A percentile compares a stretch with the other conserved stretches of the same genome.
These are phyloP conservation scores for Penicillium riverlandense DNA, from an alignment of 495 filamentous ascomycete species.

Conservation along the genomic window DNA sequence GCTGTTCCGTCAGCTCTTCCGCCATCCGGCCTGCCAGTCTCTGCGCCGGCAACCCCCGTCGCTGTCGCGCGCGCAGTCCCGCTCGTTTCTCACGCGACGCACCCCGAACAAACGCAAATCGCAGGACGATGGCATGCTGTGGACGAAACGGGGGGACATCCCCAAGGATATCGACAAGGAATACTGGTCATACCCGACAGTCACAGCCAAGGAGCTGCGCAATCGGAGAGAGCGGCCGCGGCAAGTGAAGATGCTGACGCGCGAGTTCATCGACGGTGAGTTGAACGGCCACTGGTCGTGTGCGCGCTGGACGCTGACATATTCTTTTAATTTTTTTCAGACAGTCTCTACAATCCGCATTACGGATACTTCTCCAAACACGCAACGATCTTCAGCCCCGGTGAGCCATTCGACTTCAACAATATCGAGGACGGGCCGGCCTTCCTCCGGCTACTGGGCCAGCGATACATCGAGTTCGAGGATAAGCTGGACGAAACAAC, in stretches of 20 bases:
- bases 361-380: constrained; percentile 99
- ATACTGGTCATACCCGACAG: constrained; percentile 69
- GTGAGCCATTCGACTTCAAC: constrained; percentile 89
- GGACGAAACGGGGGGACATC: constrained; percentile 76
- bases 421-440: constrained; percentile 70
- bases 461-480: constrained; percentile 84
- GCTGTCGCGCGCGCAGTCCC: constrained; percentile 27
- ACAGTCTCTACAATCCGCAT: constrained; percentile 92
- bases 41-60: constrained; percentile 31
- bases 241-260: constrained; percentile 90
- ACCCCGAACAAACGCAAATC: constrained; percentile 22
- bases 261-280: constrained; percentile 95
- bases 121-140: constrained; percentile 37
- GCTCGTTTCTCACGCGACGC: constrained; percentile 35
- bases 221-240: constrained; percentile 66
- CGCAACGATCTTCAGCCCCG: constrained; percentile 90
- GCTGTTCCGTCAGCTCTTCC: constrained; percentile 78
- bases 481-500: constrained; percentile 68
- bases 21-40: constrained; percentile 57
- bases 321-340: constrained; percentile 36
- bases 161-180: constrained; percentile 71
- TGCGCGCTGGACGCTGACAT: constrained; percentile 4
- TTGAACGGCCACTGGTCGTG: background rate
- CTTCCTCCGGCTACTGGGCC: constrained; percentile 67
- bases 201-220: constrained; percentile 73